phyloP scores from a whole-genome alignment of 495 filamentous ascomycete genomes.

The Annulohypoxylon bovei region DNA sequence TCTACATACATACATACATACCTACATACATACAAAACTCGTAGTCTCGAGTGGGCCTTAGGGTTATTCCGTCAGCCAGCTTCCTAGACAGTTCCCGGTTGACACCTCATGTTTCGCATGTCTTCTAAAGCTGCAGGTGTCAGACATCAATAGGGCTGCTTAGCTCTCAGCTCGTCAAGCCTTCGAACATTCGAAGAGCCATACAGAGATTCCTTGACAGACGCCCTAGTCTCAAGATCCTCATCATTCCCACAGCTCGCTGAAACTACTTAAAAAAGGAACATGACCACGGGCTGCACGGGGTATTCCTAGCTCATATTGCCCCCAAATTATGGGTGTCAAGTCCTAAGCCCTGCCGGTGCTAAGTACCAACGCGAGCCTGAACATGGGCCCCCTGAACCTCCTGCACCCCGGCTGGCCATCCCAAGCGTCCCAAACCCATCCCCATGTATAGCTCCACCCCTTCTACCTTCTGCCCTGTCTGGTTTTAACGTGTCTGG shows the following conservation, averaged over 20 bases:
- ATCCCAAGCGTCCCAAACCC: slow-evolving; percentile 42
- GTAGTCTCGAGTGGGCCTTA: slow-evolving; percentile 33
- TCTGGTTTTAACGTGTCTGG: slow-evolving; percentile 37
- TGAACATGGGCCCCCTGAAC: slow-evolving; percentile 41
- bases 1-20: slow-evolving; percentile 2
- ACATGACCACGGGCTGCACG: slow-evolving; percentile 22
- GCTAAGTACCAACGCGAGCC: slow-evolving; percentile 38
- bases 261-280: slow-evolving; percentile 40
- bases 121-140: slow-evolving; percentile 41
- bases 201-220: slow-evolving; percentile 29
- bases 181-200: slow-evolving; percentile 34
- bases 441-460: slow-evolving; percentile 46
- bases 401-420: slow-evolving; percentile 48
- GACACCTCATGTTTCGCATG: slow-evolving; percentile 42
- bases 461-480: slow-evolving; percentile 38
- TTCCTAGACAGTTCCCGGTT: slow-evolving; percentile 28
- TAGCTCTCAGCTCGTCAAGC: slow-evolving; percentile 42
- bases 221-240: slow-evolving; percentile 40
- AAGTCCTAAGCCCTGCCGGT: slow-evolving; percentile 48
- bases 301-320: slow-evolving; percentile 41
- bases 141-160: slow-evolving; percentile 43
- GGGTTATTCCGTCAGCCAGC: slow-evolving; percentile 34
- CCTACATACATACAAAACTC: slow-evolving; percentile 10
- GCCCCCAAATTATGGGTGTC: slow-evolving; percentile 40
- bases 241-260: slow-evolving; percentile 31